phyloP scores from a whole-genome alignment of 2,329 filamentous ascomycete species.

The Zelopaecilomyces penicillatus region DNA sequence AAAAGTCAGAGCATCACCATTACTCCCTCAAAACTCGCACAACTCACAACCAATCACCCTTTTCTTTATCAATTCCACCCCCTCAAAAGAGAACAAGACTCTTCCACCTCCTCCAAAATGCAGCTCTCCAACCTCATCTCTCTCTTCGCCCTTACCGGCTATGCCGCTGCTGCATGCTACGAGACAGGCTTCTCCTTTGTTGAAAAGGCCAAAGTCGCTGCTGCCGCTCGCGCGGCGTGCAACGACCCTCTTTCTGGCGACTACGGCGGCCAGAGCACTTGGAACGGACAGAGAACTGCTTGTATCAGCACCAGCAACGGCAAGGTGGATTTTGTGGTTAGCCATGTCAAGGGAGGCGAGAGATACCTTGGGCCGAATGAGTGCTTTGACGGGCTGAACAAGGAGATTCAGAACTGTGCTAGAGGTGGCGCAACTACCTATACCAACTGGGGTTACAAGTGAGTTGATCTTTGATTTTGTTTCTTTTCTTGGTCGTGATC shows the following conservation, averaged over 20 bases:
- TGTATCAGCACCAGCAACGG: background rate
- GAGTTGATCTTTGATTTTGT: background rate
- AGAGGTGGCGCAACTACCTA: slow-evolving; percentile 5
- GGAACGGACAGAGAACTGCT: background rate
- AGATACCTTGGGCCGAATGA: slow-evolving; percentile 2
- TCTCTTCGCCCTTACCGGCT: too few relatives aligned
- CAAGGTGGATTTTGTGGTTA: background rate
- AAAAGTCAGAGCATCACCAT: too few relatives aligned
- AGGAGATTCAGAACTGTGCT: slow-evolving; percentile 1
- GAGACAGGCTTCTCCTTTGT: too few relatives aligned
- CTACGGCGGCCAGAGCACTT: background rate
- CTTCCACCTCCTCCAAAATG: too few relatives aligned
- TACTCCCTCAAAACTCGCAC: too few relatives aligned
- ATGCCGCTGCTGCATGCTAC: too few relatives aligned
- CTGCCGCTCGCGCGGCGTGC: background rate
- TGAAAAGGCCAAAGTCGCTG: too few relatives aligned
- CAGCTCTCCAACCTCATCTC: too few relatives aligned
- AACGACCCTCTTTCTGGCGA: background rate
- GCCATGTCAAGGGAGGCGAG: background rate
- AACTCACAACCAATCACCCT: too few relatives aligned
- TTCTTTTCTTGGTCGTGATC: background rate
- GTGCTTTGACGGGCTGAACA: slow-evolving; percentile 1
- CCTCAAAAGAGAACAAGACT: too few relatives aligned
- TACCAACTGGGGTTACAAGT: slow-evolving; percentile 4
- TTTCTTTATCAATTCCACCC: too few relatives aligned